Conservation (phyloP, 2,329 filamentous ascomycete genomes). For the Thielaviopsis ethacetica region DNA sequence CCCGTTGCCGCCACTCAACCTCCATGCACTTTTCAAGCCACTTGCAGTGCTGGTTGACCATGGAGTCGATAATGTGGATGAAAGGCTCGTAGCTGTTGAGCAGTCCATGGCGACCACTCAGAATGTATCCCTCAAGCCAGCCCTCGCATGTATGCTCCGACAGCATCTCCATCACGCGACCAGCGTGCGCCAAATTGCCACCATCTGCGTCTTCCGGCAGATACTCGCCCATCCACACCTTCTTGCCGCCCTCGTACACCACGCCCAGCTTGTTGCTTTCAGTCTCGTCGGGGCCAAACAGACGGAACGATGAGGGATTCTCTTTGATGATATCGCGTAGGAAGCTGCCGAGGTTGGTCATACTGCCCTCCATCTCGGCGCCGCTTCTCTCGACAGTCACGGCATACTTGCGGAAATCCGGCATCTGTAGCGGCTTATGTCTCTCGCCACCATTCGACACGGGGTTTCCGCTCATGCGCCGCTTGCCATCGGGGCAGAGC, state of each 20-base stretch:
- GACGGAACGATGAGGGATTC: slow-evolving; percentile 53
- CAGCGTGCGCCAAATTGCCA: slow-evolving; percentile 51
- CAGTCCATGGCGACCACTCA: slow-evolving; percentile 59
- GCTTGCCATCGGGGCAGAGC: slow-evolving; percentile 46
- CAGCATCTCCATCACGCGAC: slow-evolving; percentile 72
- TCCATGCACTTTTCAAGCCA: slow-evolving; percentile 73
- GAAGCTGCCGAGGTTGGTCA: slow-evolving; percentile 53
- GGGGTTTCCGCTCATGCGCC: slow-evolving; percentile 63
- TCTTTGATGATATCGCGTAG: slow-evolving; percentile 48
- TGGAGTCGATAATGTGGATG: slow-evolving; percentile 68
- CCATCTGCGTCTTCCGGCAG: slow-evolving; percentile 62
- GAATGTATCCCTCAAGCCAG: slow-evolving; percentile 64
- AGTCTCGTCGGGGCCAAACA: slow-evolving; percentile 68
- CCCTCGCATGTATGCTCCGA: slow-evolving; percentile 67
- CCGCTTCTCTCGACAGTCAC: slow-evolving; percentile 46
- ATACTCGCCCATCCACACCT: slow-evolving; percentile 66
- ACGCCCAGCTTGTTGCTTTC: slow-evolving; percentile 62
- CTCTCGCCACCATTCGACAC: slow-evolving; percentile 56
- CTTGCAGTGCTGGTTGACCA: slow-evolving; percentile 78
- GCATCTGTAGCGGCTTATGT: slow-evolving; percentile 49
- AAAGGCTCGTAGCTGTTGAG: slow-evolving; percentile 74
- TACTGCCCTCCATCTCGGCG: slow-evolving; percentile 40
- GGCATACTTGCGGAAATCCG: slow-evolving; percentile 53
- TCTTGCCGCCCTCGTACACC: slow-evolving; percentile 60
- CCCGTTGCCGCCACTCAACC: slow-evolving; percentile 57